phyloP scores from a whole-genome alignment of 2,329 filamentous ascomycete species.

The Apiospora rasikravindrae region DNA sequence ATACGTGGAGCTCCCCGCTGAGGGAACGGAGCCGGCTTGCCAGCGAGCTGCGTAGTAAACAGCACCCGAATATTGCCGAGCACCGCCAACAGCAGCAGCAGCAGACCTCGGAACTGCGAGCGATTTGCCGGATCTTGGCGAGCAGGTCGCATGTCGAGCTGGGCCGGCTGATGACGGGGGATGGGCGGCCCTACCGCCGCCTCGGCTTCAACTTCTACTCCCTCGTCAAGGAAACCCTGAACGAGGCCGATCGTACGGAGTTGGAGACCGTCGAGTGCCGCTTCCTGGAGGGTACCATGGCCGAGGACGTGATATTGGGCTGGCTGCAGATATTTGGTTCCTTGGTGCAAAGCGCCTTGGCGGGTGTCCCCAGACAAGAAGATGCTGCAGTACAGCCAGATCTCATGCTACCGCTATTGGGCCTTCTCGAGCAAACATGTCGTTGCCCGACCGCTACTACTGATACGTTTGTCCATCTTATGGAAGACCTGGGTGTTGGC shows the following conservation, averaged over 20 bases:
- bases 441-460: not conserved
- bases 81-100: not conserved
- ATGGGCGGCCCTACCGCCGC: constrained; percentile 39
- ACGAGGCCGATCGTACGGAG: constrained; percentile 41
- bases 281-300: constrained; percentile 44
- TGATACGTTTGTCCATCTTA: constrained; percentile 17
- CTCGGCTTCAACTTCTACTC: constrained; percentile 49
- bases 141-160: constrained; percentile 36
- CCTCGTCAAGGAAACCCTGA: constrained; percentile 37
- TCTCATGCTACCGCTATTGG: not conserved
- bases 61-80: not conserved
- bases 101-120: not conserved
- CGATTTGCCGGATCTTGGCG: constrained; percentile 39
- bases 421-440: not conserved
- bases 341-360: constrained; percentile 36
- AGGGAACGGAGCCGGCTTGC: constrained; percentile 41
- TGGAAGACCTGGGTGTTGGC: constrained; percentile 18
- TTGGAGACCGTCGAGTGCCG: constrained; percentile 46
- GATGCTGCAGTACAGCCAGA: not conserved
- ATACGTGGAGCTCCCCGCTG: constrained; percentile 45
- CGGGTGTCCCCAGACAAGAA: not conserved
- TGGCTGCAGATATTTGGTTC: constrained; percentile 43
- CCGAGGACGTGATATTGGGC: constrained; percentile 35
- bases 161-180: constrained; percentile 43
- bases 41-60: constrained; percentile 16